Evolutionary conservation across 805 yeast genomes (phyloP), one percentile per base, ranked within the genome.

Genomic region (Candida qinlingensis): DNA sequence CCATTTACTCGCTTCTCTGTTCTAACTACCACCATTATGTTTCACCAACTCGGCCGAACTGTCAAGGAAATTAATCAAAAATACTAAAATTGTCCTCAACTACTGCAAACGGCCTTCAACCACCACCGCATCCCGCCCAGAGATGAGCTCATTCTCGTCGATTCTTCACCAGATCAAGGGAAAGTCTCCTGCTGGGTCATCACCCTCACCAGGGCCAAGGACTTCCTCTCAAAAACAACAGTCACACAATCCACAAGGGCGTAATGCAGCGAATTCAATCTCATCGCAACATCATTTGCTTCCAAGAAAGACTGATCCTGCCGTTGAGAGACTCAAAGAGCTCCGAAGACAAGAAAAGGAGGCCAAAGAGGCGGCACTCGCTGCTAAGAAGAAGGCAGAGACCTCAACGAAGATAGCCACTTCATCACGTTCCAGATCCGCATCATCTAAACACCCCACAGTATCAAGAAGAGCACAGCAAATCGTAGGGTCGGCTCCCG

Each of bases 261-360:
- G 33, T 27, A 7, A 6, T 12, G 26, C 35, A 37, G 4, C 33
- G 4, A 29, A 30, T 11, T 6, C 47, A 8, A 31, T 8, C 34
- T 31, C 34, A 31, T 31, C 34, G 34, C 34, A 31, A 8, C 34
- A 31, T 31, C 11, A 31, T 8, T 8, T 31, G 34, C 34, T 31
- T 11, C 36, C 34, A 7, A 55, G 72, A 45, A 62, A 66, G 26
- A 70, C 75, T 5, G 92, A 85, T 59, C 89, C 91, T 0, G 88
- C 88, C 4, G 87, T 85, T 7, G 80, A 79, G 36, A 65, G 85
- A 49, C 66, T 85, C 37, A 85, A 85, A 54, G 90, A 83, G 49
- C 79, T 82, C 3, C 69, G 92, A 59, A 69, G 79, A 51, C 65
- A 71, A 39, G 89, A 85, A 53, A 71, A 67, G 37, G 77, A 77